Base-by-base conservation (phyloP, 495 filamentous ascomycete species). In the Xylaria bambusicola region DNA sequence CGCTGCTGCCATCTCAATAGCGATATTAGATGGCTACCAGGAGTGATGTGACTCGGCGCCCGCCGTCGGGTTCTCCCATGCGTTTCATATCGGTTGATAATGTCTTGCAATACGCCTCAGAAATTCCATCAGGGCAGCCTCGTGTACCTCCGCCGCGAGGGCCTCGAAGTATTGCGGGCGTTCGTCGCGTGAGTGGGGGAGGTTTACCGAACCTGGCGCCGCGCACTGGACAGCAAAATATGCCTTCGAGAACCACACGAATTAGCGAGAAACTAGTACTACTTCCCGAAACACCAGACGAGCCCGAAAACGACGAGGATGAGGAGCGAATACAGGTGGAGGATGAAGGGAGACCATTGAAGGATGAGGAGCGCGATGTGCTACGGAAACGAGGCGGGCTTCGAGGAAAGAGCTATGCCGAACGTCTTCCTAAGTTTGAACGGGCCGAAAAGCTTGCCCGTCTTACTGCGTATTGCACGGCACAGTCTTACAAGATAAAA, bases 81-180 rank as follows among this genome's bases (percentile, higher is more conserved):
- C 91, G 92, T 46, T 86, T 94, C 71, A 90, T 98, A 63, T 95
- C 91, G 12, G 95, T 99, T 67, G 94, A 99, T 73, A 97, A 92
- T 66, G 87, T 98, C 58, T 86, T 99, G 3, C 92, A 95, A 73
- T 90, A 95, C 75, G 86, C 92, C 56, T 95, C 91, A 33, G 93
- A 99, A 64, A 91, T 99, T 5, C 95, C 94, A 18, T 98, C 94
- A 0, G 92, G 90, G 72, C 93, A 98, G 73, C 90, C 92, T 38
- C 86, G 94, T 3, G 80, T 85, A 18, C 89, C 91, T 0, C 83
- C 87, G 20, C 79, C 76, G 48, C 67, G 67, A 33, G 62, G 58
- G 12, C 72, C 75, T 20, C 73, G 61, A 27, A 67, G 65, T 29
- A 79, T 78, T n/a, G 68, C 75, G 33, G 73, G 71, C 10, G 73